Base-by-base conservation (phyloP, 2,329 filamentous ascomycete species). In the Fusarium brachygibbosum region DNA sequence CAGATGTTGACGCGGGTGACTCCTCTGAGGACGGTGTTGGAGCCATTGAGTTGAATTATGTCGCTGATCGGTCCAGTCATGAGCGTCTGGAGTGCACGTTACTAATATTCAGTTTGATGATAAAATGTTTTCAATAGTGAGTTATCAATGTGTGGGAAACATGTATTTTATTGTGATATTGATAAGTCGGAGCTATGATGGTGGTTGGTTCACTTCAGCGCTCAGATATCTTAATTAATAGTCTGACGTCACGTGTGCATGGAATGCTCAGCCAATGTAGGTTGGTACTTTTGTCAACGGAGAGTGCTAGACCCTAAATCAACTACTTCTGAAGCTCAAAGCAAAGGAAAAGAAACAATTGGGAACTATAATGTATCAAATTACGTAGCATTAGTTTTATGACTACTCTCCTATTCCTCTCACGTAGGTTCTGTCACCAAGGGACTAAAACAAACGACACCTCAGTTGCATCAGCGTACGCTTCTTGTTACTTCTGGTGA, bases 11-110 rank as follows among this genome's bases (percentile, higher is more conserved):
- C 51, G 63, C 65, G 37, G 65, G 73, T 42, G 74, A 71, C 68
- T 75, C 75, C 56, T 70, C 74, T 59, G 74, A 75, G 42, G 75
- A 71, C 65, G 77, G 74, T 64, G 76, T 75, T 46, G 75, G 73
- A 58, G 74, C 73, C 76, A 79, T 79, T 45, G 51, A 66, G 41
- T 54, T 59, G 71, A 67, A 74, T 74, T 40, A 63, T 28, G 6
- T 17, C 56, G 68, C 62, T 46, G 48, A 52, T 54, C 34, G 46
- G 37, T 44, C 34, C 56, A 23, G 35, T 53, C 38, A 48, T 51
- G 16, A 32, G 31, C 19, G 31, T 52, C 44, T 54, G 38, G 34
- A 48, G 19, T 51, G 40, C 29, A 41, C 49, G 52, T 48, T 41
- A 53, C 63, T 50, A 42, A 68, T 42, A 41, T 32, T 37, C 29